These are phyloP conservation scores for Pythium aristosporum DNA, from an alignment of 352 stramenopile species.

Conservation along the genomic window DNA sequence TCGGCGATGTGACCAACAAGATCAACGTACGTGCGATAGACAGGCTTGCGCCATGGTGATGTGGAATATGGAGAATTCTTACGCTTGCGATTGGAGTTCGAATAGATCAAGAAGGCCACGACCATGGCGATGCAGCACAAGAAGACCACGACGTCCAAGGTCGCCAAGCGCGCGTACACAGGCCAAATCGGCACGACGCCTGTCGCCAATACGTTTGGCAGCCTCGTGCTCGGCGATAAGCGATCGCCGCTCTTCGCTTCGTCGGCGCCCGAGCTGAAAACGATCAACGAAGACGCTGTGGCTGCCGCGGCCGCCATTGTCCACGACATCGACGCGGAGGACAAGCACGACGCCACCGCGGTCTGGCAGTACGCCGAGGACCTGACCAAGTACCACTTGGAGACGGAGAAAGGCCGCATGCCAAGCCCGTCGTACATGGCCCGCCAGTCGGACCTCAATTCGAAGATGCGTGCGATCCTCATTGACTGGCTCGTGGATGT, in stretches of 20 bases:
- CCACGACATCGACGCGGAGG: conserved; percentile 76
- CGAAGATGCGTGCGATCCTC: conserved; percentile 99
- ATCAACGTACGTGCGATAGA: conserved; percentile 45
- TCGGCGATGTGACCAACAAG: conserved; percentile 76
- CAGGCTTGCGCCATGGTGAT: not conserved
- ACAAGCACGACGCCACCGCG: conserved; percentile 55
- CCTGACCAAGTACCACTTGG: conserved; percentile 79
- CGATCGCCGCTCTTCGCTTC: conserved; percentile 26
- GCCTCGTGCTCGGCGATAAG: conserved; percentile 34
- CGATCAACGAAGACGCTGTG: conserved; percentile 28
- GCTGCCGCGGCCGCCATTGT: conserved; percentile 22
- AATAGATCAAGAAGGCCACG: conserved; percentile 62
- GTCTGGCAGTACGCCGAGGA: conserved; percentile 86
- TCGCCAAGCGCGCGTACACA: conserved; percentile 28
- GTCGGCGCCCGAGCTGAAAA: conserved; percentile 20
- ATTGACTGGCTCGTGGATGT: conserved; percentile 99
- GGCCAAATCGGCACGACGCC: conserved; percentile 32
- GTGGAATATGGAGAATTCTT: not conserved
- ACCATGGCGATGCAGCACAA: conserved; percentile 56
- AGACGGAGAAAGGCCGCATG: conserved; percentile 66
- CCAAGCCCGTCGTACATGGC: conserved; percentile 72
- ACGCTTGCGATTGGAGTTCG: not conserved
- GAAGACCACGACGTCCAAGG: conserved; percentile 39
- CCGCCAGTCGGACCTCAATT: conserved; percentile 97
- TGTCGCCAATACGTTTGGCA: conserved; percentile 36